Conservation (phyloP, 768 basidiomycete genomes). For the Termitomyces sp. region DNA sequence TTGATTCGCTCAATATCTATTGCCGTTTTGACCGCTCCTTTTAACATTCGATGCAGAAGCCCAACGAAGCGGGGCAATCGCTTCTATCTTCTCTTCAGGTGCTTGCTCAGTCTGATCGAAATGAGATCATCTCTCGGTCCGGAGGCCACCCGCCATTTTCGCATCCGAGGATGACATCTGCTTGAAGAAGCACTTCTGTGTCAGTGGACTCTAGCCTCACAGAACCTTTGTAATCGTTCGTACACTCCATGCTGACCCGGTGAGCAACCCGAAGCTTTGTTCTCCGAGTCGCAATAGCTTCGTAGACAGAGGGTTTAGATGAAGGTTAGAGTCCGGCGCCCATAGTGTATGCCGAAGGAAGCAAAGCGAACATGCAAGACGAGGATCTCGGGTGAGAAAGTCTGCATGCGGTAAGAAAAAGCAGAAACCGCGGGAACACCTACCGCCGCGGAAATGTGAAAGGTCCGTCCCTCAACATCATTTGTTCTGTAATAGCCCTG, state of each 20-base stretch:
- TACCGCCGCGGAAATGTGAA: slow-evolving; percentile 21
- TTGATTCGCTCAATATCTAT: not conserved
- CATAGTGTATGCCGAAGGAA: slow-evolving; percentile 15
- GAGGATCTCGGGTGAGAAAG: slow-evolving; percentile 17
- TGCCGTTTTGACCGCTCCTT: not conserved
- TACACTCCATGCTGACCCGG: not conserved
- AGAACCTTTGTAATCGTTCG: slow-evolving; percentile 4
- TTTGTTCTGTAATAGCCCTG: slow-evolving; percentile 32
- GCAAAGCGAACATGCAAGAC: slow-evolving; percentile 8
- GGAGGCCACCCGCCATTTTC: slow-evolving; percentile 15
- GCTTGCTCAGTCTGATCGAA: slow-evolving; percentile 11
- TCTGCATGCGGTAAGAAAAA: slow-evolving; percentile 12
- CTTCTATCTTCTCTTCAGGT: slow-evolving; percentile 4
- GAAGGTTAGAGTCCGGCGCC: slow-evolving; percentile 8
- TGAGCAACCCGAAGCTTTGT: slow-evolving; percentile 3
- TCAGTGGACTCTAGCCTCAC: slow-evolving; percentile 6
- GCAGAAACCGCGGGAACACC: slow-evolving; percentile 19
- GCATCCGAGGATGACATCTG: slow-evolving; percentile 16
- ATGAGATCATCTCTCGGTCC: slow-evolving; percentile 7
- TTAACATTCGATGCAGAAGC: not conserved
- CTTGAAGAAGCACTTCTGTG: slow-evolving; percentile 13
- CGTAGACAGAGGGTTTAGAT: not conserved
- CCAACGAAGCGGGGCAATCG: slow-evolving; percentile 5
- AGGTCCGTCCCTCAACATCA: slow-evolving; percentile 25
- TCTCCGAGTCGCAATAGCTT: slow-evolving; percentile 4